Conservation (phyloP, 2,329 filamentous ascomycete genomes). For the Arthroderma sp. region DNA sequence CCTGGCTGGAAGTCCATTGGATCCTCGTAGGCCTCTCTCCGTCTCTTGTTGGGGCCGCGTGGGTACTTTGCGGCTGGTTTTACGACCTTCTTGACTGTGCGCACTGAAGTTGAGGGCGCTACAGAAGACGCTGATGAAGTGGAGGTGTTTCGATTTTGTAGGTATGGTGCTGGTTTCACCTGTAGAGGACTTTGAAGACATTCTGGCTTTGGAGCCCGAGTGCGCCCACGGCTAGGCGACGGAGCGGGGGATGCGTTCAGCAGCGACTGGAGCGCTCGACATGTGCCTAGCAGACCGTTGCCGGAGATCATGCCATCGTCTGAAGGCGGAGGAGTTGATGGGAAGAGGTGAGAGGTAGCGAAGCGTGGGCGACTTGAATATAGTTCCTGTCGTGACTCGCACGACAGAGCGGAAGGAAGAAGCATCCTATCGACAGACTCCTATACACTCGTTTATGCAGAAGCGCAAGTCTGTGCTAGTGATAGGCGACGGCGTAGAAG, state of each 20-base stretch:
- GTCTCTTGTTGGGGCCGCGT: slow-evolving; percentile 13
- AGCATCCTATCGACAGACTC: slow-evolving; percentile 23
- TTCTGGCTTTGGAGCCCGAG: slow-evolving; percentile 21
- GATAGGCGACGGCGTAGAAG: neutral
- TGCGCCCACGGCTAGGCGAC: slow-evolving; percentile 16
- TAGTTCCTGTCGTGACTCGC: slow-evolving; percentile 28
- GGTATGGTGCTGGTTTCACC: slow-evolving; percentile 19
- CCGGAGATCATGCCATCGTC: slow-evolving; percentile 25
- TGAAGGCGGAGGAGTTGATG: slow-evolving; percentile 28
- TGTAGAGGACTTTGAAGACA: slow-evolving; percentile 33
- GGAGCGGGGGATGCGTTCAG: slow-evolving; percentile 31
- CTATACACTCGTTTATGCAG: neutral
- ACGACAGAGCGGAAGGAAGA: slow-evolving; percentile 36
- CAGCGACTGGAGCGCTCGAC: slow-evolving; percentile 33
- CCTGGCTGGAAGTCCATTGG: slow-evolving; percentile 10
- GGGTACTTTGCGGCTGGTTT: slow-evolving; percentile 16
- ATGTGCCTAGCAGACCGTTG: slow-evolving; percentile 32
- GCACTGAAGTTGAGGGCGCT: slow-evolving; percentile 9
- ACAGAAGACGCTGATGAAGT: neutral
- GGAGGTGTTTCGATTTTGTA: slow-evolving; percentile 3
- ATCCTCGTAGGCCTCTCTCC: slow-evolving; percentile 29
- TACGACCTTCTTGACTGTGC: slow-evolving; percentile 22
- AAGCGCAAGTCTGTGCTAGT: neutral
- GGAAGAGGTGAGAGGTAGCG: slow-evolving; percentile 26
- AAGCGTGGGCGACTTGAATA: slow-evolving; percentile 24